phyloP scores from a whole-genome alignment of 139 green algal species.

The Spirogloea muscicola region DNA sequence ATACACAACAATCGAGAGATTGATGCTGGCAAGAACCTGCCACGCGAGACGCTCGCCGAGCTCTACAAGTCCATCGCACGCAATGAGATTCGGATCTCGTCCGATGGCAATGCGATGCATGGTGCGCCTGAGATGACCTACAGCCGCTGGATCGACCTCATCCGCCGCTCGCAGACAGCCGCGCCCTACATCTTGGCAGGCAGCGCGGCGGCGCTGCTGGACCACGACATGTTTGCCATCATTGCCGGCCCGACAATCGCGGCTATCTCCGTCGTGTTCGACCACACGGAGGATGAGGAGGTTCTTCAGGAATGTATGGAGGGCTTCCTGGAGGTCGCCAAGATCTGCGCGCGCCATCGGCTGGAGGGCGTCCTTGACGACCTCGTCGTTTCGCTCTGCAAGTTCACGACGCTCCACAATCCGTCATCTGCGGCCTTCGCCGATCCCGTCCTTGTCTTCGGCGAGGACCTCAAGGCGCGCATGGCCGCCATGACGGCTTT shows the following conservation, averaged over 20 bases:
- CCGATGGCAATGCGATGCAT: background rate
- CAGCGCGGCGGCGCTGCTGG: slow-evolving; percentile 48
- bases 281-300: slow-evolving; percentile 62
- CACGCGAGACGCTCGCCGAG: slow-evolving; percentile 53
- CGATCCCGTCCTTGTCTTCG: slow-evolving; percentile 65
- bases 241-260: slow-evolving; percentile 84
- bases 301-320: slow-evolving; percentile 54
- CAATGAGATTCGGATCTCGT: slow-evolving; percentile 71
- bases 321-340: slow-evolving; percentile 54
- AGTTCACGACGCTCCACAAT: slow-evolving; percentile 63
- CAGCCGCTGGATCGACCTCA: slow-evolving; percentile 64
- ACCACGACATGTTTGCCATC: slow-evolving; percentile 85
- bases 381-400: slow-evolving; percentile 66
- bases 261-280: slow-evolving; percentile 84
- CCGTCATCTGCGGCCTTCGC: slow-evolving; percentile 23
- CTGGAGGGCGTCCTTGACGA: slow-evolving; percentile 58
- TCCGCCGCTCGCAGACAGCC: slow-evolving; percentile 24
- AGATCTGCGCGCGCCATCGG: slow-evolving; percentile 55
- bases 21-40: slow-evolving; percentile 72
- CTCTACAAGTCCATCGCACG: slow-evolving; percentile 66
- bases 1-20: slow-evolving; percentile 75
- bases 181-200: slow-evolving; percentile 32
- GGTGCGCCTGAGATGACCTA: slow-evolving; percentile 49
- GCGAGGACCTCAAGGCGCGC: slow-evolving; percentile 63
- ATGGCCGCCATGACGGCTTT: slow-evolving; percentile 73